Conservation (phyloP, 2,329 filamentous ascomycete genomes). For the Cryoendolithus antarcticus region DNA sequence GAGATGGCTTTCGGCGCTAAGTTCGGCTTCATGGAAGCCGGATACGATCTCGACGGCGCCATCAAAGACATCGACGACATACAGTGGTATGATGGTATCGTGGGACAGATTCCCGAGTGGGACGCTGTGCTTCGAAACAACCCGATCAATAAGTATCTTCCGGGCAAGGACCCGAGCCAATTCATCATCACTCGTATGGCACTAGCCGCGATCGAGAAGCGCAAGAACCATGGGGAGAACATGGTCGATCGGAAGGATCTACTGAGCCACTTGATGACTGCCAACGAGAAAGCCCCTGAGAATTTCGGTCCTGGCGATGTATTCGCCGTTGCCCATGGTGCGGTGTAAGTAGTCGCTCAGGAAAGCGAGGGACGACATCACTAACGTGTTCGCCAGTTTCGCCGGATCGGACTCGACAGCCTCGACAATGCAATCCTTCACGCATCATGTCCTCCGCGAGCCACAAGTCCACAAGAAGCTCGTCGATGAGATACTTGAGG, state of each 20-base stretch:
- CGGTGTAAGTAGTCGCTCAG: constrained; percentile 39
- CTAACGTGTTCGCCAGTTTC: constrained; percentile 55
- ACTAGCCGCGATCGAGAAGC: constrained; percentile 34
- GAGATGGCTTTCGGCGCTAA: constrained; percentile 65
- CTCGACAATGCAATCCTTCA: constrained; percentile 57
- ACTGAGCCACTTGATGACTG: constrained; percentile 42
- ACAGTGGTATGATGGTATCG: constrained; percentile 57
- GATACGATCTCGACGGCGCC: constrained; percentile 57
- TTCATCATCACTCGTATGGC: constrained; percentile 42
- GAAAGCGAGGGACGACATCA: constrained; percentile 48
- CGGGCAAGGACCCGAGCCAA: constrained; percentile 32
- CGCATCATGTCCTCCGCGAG: constrained; percentile 61
- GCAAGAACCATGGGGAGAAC: constrained; percentile 35
- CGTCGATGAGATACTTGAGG: constrained; percentile 50
- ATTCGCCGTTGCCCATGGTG: constrained; percentile 45
- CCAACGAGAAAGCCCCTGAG: constrained; percentile 28
- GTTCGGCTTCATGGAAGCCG: constrained; percentile 62
- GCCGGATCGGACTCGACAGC: constrained; percentile 72
- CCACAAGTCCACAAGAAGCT: constrained; percentile 43
- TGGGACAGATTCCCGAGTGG: constrained; percentile 58
- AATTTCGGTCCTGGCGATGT: constrained; percentile 36
- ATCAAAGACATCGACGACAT: constrained; percentile 49
- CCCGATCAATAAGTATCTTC: constrained; percentile 40
- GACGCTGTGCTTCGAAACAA: constrained; percentile 53
- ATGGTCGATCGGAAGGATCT: constrained; percentile 42